Evolutionary conservation across 176 grass and related monocot genomes (phyloP).

Genomic region (Melocanna baccifera): DNA sequence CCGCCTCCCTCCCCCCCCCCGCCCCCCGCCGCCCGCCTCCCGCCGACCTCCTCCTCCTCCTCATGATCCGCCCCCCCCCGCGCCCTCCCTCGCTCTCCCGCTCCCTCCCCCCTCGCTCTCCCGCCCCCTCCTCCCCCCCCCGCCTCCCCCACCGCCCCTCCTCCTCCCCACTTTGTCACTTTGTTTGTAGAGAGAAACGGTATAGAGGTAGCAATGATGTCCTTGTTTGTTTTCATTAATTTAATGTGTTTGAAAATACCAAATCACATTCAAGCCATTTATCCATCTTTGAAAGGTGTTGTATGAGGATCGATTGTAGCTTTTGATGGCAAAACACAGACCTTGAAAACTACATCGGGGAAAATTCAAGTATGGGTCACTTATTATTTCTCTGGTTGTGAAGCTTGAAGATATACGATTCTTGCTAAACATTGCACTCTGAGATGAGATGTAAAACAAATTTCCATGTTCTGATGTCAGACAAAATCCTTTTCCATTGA

Average conservation of each 20-base stretch:
- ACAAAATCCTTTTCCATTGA: not conserved
- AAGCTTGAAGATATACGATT: constrained; percentile 56
- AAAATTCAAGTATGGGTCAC: constrained; percentile 91
- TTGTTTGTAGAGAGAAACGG: no score
- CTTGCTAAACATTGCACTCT: not conserved
- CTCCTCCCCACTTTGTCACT: no score
- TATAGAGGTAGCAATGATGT: constrained; percentile 63
- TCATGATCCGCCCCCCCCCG: no score
- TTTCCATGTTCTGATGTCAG: not conserved
- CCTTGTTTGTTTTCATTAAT: not conserved
- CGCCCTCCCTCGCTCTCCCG: no score
- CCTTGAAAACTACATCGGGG: constrained; percentile 74
- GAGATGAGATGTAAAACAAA: not conserved
- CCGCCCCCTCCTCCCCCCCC: no score
- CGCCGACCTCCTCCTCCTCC: no score
- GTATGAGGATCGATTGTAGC: constrained; percentile 81
- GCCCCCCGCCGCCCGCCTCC: no score
- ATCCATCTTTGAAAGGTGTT: constrained; percentile 50
- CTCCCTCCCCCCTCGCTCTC: no score
- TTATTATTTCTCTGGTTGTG: constrained; percentile 84
- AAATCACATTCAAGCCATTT: not conserved
- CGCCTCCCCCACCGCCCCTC: no score
- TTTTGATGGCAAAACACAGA: constrained; percentile 81
- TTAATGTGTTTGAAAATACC: not conserved
- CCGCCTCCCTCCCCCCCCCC: no score